Evolutionary conservation across 129 eudicot genomes (phyloP).

Genomic region (Solidago caesia): DNA sequence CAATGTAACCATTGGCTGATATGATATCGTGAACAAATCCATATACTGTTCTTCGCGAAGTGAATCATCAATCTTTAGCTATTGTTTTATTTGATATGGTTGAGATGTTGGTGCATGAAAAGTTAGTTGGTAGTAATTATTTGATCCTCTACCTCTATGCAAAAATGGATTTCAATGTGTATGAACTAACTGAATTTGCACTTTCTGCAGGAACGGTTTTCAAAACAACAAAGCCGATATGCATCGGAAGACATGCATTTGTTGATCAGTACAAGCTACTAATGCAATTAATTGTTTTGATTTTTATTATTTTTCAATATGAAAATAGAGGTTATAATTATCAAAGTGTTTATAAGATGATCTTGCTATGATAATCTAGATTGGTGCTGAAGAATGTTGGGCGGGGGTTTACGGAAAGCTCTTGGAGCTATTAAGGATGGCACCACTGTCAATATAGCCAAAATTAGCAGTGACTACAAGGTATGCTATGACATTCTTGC

Average conservation of each 20-base stretch:
- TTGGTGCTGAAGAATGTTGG: conserved; percentile 51
- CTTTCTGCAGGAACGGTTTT: conserved; percentile 71
- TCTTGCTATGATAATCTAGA: conserved; percentile 15
- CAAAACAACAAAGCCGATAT: background rate
- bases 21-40: no score
- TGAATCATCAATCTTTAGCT: no score
- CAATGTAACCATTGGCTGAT: no score
- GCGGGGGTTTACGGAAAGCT: conserved; percentile 78
- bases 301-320: no score
- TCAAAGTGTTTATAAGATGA: background rate
- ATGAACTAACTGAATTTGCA: conserved; percentile 1
- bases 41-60: no score
- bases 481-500: conserved; percentile 27
- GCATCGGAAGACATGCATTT: no score
- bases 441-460: conserved; percentile 83
- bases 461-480: conserved; percentile 87
- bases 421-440: conserved; percentile 87
- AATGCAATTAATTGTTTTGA: no score
- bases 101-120: no score
- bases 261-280: no score
- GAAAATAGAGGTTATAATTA: background rate
- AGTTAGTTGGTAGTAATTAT: no score
- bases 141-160: no score
- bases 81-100: no score
- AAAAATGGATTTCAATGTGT: background rate